Conservation (phyloP, 805 yeast genomes). For the Candida gorgasii region DNA sequence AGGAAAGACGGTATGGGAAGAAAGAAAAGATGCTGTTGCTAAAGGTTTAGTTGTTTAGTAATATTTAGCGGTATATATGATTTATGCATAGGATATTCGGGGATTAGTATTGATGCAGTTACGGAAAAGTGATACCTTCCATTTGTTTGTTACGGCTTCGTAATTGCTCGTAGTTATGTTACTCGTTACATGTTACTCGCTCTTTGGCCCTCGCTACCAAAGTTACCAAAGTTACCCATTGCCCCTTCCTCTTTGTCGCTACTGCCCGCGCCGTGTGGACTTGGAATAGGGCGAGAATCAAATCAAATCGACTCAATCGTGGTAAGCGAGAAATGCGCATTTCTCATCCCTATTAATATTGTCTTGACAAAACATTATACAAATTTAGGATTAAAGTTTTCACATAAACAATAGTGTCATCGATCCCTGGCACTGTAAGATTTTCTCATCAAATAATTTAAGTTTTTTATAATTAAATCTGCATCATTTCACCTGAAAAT, state of each 20-base stretch:
- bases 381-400: conserved; percentile 1
- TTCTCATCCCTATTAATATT: not conserved
- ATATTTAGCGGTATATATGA: not conserved
- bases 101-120: not conserved
- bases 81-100: not conserved
- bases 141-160: too few relatives aligned
- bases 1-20: conserved; percentile 97
- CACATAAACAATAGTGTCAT: not conserved
- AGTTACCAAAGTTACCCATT: too few relatives aligned
- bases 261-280: not conserved
- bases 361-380: conserved; percentile 2
- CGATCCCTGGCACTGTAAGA: not conserved
- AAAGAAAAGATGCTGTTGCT: conserved; percentile 70
- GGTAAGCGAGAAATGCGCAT: conserved; percentile 6
- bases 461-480: not conserved
- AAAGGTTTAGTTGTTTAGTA: conserved; percentile 43
- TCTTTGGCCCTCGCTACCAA: not conserved
- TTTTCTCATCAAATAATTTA: not conserved
- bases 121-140: too few relatives aligned
- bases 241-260: too few relatives aligned
- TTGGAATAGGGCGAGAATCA: too few relatives aligned
- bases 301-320: not conserved
- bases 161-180: too few relatives aligned
- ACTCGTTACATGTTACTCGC: too few relatives aligned
- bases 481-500: not conserved